These are phyloP conservation scores for Fusarium pseudograminearum DNA, from an alignment of 2,329 filamentous ascomycete species.

Conservation along the genomic window DNA sequence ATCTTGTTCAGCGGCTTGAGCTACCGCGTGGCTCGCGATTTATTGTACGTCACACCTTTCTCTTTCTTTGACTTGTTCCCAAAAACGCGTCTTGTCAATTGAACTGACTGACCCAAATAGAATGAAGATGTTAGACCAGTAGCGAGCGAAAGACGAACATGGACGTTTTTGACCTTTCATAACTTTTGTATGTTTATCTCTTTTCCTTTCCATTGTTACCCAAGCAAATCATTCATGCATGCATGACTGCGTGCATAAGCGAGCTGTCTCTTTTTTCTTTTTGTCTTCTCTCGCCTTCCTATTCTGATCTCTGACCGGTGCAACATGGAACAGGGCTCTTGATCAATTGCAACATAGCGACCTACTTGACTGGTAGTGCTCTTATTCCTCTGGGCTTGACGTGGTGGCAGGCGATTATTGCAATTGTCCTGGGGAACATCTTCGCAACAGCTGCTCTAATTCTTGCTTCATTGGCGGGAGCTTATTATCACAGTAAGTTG, in stretches of 20 bases:
- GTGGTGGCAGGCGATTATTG: slow-evolving; percentile 59
- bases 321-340: slow-evolving; percentile 55
- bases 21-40: slow-evolving; percentile 51
- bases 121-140: slow-evolving; percentile 65
- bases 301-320: neutral
- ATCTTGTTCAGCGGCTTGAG: slow-evolving; percentile 44
- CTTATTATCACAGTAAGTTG: slow-evolving; percentile 55
- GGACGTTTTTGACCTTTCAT: slow-evolving; percentile 58
- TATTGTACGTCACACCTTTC: slow-evolving; percentile 46
- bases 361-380: slow-evolving; percentile 57
- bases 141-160: slow-evolving; percentile 57
- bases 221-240: neutral
- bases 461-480: slow-evolving; percentile 58
- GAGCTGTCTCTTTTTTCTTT: neutral
- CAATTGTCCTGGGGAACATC: slow-evolving; percentile 55
- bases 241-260: slow-evolving; percentile 3
- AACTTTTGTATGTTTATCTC: slow-evolving; percentile 56
- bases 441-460: slow-evolving; percentile 56
- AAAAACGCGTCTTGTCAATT: neutral
- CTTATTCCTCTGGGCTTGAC: slow-evolving; percentile 56
- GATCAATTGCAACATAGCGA: slow-evolving; percentile 60
- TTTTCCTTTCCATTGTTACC: neutral
- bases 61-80: no score
- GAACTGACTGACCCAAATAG: slow-evolving; percentile 35
- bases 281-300: neutral